Evolutionary conservation across 495 filamentous ascomycete genomes (phyloP), one percentile per base, ranked within the genome.

Genomic region (Echria macrotheca): DNA sequence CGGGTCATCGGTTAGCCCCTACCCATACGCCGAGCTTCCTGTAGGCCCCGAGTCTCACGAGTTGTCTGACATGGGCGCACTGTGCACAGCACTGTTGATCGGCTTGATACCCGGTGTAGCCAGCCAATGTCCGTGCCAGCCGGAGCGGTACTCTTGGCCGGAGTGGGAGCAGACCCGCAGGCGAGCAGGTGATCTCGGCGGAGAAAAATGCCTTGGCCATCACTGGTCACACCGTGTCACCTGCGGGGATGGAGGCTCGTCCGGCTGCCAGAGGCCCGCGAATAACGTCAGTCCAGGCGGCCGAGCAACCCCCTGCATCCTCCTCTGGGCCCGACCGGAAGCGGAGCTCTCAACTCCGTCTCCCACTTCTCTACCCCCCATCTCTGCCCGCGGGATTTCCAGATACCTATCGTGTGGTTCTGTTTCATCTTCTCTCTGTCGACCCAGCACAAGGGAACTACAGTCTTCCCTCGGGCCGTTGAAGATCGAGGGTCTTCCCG

Each of bases 151-250:
- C 7, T 37, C 12, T 17, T 8, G 36, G 36, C 36, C 36, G 35
- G 36, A 44, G 46, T 47, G 12, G 15, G 36, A 36, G 31, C 38
- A 39, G 17, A 29, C 8, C 12, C 40, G 11, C 41, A 28, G 35
- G 2, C 40, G 18, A 1, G 5, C 21, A 24, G 23, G 38, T 25
- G 39, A 42, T n/a, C n/a, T n/a, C n/a, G n/a, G n/a, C n/a, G n/a
- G n/a, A n/a, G n/a, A n/a, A n/a, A n/a, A n/a, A n/a, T n/a, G n/a
- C n/a, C n/a, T n/a, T n/a, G n/a, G n/a, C n/a, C 19, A 44, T 50
- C 42, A 54, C 39, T 18, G 46, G 55, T 54, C 22, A 38, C 51
- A 43, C 55, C 38, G 44, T 54, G 51, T 54, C 47, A 54, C 55
- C 55, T 54, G 47, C 47, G 32, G 6, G 26, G 22, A 21, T 28